Conservation (phyloP, 73 alveolate species). For the Paraurostyla sp. region DNA sequence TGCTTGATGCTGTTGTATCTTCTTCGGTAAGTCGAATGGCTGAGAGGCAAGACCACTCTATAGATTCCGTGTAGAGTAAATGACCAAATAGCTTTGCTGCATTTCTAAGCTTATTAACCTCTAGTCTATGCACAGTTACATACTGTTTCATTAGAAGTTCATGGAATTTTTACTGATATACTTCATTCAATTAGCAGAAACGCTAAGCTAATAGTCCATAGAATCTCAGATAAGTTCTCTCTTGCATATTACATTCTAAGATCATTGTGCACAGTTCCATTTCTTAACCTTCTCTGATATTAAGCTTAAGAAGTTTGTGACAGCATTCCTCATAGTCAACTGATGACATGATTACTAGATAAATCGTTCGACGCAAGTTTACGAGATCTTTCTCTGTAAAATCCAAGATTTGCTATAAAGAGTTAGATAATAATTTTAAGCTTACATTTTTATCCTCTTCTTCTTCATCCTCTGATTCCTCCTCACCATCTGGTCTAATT, state of each 20-base stretch:
- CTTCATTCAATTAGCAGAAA: constrained; percentile 95
- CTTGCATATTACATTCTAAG: constrained; percentile 97
- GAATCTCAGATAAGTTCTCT: constrained; percentile 97
- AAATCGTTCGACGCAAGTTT: constrained; percentile 95
- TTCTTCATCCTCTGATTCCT: constrained; percentile 75
- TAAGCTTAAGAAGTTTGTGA: constrained; percentile 97
- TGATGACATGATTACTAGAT: constrained; percentile 97
- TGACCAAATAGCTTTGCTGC: constrained; percentile 98
- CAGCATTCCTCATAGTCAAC: constrained; percentile 99
- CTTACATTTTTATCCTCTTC: constrained; percentile 79
- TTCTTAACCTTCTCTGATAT: constrained; percentile 98
- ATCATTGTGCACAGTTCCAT: constrained; percentile 97
- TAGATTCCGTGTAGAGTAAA: constrained; percentile 96
- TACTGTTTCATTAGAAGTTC: constrained; percentile 93
- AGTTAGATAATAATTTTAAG: not conserved
- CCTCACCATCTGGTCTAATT: constrained; percentile 77
- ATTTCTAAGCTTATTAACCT: constrained; percentile 98
- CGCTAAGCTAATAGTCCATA: constrained; percentile 95
- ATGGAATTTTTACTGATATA: constrained; percentile 94
- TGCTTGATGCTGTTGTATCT: constrained; percentile 96
- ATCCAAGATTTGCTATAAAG: constrained; percentile 82
- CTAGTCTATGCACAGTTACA: constrained; percentile 98
- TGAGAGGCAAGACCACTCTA: constrained; percentile 91
- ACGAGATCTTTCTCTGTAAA: constrained; percentile 97
- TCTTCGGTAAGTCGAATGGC: constrained; percentile 97